phyloP scores from a whole-genome alignment of 441 rosid genomes.

The Pelargonium cotyledonis region DNA sequence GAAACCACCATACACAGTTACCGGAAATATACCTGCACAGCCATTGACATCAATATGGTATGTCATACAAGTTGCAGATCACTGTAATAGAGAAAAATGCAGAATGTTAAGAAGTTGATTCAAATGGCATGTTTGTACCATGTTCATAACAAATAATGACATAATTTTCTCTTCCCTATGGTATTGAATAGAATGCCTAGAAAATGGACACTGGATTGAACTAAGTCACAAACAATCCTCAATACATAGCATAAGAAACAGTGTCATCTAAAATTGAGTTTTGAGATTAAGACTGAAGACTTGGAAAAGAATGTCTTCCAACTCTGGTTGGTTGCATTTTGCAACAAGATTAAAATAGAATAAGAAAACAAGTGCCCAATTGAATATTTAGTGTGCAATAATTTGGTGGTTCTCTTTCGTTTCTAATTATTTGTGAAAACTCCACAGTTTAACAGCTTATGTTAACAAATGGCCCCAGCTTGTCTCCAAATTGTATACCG shows the following conservation, averaged over 20 bases:
- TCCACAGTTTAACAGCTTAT: not conserved
- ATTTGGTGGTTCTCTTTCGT: not conserved
- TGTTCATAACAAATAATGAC: not conserved
- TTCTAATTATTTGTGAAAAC: not conserved
- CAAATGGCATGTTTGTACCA: not conserved
- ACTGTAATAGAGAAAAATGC: not conserved
- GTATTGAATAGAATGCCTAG: not conserved
- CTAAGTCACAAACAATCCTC: not conserved
- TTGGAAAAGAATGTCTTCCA: not conserved
- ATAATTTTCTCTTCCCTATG: not conserved
- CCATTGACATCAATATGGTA: slow-evolving; percentile 7
- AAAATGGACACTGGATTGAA: not conserved
- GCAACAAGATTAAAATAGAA: no score
- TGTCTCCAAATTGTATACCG: not conserved
- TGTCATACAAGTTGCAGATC: slow-evolving; percentile 4
- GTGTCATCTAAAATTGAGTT: not conserved
- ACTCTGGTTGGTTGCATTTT: no score
- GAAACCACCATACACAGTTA: slow-evolving; percentile 75
- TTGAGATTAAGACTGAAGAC: not conserved
- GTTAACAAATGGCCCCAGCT: no score
- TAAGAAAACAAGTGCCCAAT: not conserved
- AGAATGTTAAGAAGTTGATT: not conserved
- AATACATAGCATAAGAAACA: not conserved
- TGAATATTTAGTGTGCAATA: not conserved
- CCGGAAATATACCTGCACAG: slow-evolving; percentile 60